A percentile compares a stretch with the other conserved stretches of the same genome.
These are phyloP conservation scores for Ilyonectria robusta DNA, from an alignment of 2,329 filamentous ascomycete species.

Conservation along the genomic window DNA sequence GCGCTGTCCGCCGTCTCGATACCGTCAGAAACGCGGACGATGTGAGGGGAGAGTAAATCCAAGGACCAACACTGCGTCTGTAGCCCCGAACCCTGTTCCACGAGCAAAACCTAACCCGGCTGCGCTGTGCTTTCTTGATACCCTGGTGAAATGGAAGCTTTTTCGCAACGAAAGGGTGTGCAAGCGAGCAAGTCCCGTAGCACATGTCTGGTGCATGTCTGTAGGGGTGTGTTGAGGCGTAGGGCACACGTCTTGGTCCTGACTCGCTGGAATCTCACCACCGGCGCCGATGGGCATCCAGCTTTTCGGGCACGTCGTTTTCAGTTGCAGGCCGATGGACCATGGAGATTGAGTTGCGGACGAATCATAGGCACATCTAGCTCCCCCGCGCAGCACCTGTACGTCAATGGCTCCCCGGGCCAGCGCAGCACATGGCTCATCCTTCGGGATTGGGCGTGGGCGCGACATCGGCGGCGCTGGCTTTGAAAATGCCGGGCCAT, in stretches of 20 bases:
- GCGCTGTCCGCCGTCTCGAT: conserved; percentile 20
- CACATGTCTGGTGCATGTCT: conserved; percentile 9
- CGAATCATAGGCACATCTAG: conserved; percentile 40
- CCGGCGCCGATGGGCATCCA: conserved; percentile 35
- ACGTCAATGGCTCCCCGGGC: conserved; percentile 46
- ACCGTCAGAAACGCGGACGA: conserved; percentile 20
- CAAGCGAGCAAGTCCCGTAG: conserved; percentile 26
- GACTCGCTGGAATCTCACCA: conserved; percentile 32
- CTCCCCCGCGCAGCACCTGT: conserved; percentile 47
- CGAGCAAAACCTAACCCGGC: conserved; percentile 9
- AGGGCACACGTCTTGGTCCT: conserved; percentile 2
- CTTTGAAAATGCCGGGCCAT: conserved; percentile 48
- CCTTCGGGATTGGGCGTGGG: conserved; percentile 36
- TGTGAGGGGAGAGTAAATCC: background rate
- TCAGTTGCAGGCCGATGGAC: conserved; percentile 22
- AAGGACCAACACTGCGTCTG: conserved; percentile 15
- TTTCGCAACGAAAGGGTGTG: conserved; percentile 17
- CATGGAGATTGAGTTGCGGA: conserved; percentile 37
- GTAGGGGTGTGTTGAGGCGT: conserved; percentile 5
- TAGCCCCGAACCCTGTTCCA: conserved; percentile 22
- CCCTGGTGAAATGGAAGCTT: conserved; percentile 20
- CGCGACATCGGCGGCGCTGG: conserved; percentile 52
- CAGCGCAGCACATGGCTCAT: conserved; percentile 37
- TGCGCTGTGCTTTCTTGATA: conserved; percentile 5
- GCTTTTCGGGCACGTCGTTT: conserved; percentile 37